Base-by-base conservation (phyloP, 768 basidiomycete species). In the Mycena filopes region DNA sequence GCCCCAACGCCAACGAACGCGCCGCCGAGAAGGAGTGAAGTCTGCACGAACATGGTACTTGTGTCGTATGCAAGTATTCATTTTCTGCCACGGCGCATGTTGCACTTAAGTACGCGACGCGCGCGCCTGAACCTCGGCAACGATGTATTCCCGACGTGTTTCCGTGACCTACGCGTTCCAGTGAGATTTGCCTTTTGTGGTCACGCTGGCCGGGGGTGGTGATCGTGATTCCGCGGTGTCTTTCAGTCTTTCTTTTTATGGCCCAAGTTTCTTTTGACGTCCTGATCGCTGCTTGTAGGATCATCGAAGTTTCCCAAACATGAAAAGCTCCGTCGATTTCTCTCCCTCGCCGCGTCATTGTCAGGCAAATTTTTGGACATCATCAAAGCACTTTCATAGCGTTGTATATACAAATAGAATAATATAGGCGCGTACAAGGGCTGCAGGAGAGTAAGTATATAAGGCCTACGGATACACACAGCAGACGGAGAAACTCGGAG, bases 111-210 rank as follows among this genome's bases (percentile, higher is more conserved):
- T 69, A 63, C 47, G n/a, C 26, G 9, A n/a, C n/a, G 40, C 31
- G 40, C 53, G 51, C 68, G 68, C 68, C 54, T 63, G 53, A 66
- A 63, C 51, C 57, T 69, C 68, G 68, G 68, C 23, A 20, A 60
- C 51, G 60, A 63, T 23, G 61, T 42, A 55, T 66, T 66, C 46
- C 65, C 65, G 65, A 56, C 55, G 58, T 60, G 65, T 49, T 55
- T 66, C 59, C 65, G 59, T 40, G 28, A 20, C 33, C 28, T 45
- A 23, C 43, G 33, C 33, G 25, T 56, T 10, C 31, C n/a, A 20
- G 46, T 29, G 26, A 33, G 31, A 6, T 6, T 23, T 26, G 21
- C 21, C 16, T 38, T 36, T 20, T n/a, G 10, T 50, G 55, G 31
- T 64, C 55, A 57, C 63, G 55, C 18, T 57, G 46, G 6, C 21